These are phyloP conservation scores for Actinidia chinensis DNA, from an alignment of 179 eudicot species.

Conservation along the genomic window DNA sequence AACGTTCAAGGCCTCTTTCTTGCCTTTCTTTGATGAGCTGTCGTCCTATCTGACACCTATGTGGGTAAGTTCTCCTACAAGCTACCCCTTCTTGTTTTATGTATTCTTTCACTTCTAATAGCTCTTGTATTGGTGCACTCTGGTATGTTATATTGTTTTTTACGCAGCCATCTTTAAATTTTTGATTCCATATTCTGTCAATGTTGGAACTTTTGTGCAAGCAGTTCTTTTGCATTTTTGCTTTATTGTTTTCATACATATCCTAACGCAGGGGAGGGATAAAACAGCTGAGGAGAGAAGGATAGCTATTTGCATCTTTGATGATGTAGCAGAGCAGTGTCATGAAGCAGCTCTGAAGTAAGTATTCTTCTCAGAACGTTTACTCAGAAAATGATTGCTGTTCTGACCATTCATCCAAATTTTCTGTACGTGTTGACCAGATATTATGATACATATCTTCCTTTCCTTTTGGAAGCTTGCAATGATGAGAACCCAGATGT, in stretches of 20 bases:
- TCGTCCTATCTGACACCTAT: conserved; percentile 88
- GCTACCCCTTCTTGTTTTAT: conserved; percentile 11
- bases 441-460: conserved; percentile 88
- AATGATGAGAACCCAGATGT: conserved; percentile 86
- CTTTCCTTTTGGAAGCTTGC: conserved; percentile 95
- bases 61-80: conserved; percentile 68
- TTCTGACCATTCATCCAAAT: conserved; percentile 11
- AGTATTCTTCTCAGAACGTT: conserved; percentile 17
- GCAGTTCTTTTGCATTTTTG: background rate
- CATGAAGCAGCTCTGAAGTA: conserved; percentile 90
- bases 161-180: background rate
- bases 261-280: conserved; percentile 77
- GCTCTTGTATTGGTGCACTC: background rate
- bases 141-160: background rate
- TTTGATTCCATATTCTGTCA: background rate
- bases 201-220: conserved; percentile 14
- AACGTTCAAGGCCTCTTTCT: conserved; percentile 88
- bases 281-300: conserved; percentile 94
- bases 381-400: conserved; percentile 10
- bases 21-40: conserved; percentile 93
- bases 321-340: conserved; percentile 97
- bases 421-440: conserved; percentile 35
- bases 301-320: conserved; percentile 95
- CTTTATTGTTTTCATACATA: background rate
- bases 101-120: conserved; percentile 3